phyloP scores from a whole-genome alignment of 163 green algal species.

The Volvox carteri region DNA sequence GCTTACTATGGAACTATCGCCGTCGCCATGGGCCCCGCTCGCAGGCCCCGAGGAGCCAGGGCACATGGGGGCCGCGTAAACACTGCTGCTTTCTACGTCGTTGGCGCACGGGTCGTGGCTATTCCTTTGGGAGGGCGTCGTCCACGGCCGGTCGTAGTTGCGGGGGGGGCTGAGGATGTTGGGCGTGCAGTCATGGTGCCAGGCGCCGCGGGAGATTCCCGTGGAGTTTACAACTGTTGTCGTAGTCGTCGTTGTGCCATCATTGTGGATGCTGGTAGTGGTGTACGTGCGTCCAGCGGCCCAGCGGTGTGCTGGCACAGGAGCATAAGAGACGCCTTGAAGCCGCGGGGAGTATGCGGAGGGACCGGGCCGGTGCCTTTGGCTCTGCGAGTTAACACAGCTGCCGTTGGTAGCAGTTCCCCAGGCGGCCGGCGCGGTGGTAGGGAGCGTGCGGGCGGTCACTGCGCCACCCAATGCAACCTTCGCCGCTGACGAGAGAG shows the following conservation, averaged over 20 bases:
- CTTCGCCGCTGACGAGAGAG: too few relatives aligned
- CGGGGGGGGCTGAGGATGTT: constrained; percentile 51
- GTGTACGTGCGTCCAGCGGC: constrained; percentile 13
- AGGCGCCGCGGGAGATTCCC: neutral
- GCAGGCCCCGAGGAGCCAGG: neutral
- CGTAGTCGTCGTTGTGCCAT: constrained; percentile 3
- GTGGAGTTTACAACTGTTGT: neutral
- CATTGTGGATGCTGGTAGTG: constrained; percentile 16
- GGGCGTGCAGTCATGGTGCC: constrained; percentile 31
- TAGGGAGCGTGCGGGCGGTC: neutral
- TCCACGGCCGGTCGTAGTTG: constrained; percentile 40
- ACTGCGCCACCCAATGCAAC: too few relatives aligned
- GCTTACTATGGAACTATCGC: neutral
- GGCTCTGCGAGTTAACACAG: neutral
- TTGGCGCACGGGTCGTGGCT: neutral
- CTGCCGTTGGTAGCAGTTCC: neutral
- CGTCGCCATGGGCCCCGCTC: neutral
- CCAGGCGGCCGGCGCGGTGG: neutral
- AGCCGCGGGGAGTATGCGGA: neutral
- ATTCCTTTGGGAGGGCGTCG: constrained; percentile 15
- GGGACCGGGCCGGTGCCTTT: neutral
- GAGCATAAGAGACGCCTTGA: neutral
- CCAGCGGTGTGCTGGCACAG: constrained; percentile 9
- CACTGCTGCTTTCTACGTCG: neutral
- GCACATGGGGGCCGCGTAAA: neutral